Evolutionary conservation across 73 alveolate species (phyloP).

Genomic region (Paramecium bursaria): DNA sequence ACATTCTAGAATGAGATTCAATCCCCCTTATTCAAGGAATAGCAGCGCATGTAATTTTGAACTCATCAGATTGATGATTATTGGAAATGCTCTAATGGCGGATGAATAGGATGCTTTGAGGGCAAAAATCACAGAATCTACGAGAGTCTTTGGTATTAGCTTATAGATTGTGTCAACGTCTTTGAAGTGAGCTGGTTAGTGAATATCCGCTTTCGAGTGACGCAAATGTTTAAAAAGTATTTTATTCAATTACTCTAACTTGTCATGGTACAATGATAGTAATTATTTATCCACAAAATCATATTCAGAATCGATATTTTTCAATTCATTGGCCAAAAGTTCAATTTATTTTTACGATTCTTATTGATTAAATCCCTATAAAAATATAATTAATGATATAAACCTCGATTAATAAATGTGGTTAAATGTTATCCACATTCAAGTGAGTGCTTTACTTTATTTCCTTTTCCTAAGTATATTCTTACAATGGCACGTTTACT

Average conservation of each 20-base stretch:
- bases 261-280: conserved; percentile 46
- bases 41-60: conserved; percentile 45
- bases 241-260: conserved; percentile 42
- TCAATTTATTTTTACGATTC: conserved; percentile 57
- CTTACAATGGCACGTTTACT: not conserved
- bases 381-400: too few relatives aligned
- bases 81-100: conserved; percentile 42
- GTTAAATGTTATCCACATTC: conserved; percentile 32
- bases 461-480: too few relatives aligned
- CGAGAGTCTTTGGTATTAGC: conserved; percentile 41
- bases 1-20: not conserved
- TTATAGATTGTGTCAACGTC: conserved; percentile 52
- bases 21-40: conserved; percentile 47
- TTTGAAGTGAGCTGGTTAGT: conserved; percentile 53
- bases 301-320: conserved; percentile 30
- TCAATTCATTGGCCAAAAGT: conserved; percentile 26
- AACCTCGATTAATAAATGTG: conserved; percentile 46
- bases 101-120: conserved; percentile 48
- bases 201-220: conserved; percentile 56
- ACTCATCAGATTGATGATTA: conserved; percentile 20
- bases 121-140: conserved; percentile 50
- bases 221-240: conserved; percentile 18
- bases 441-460: too few relatives aligned
- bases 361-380: conserved; percentile 34
- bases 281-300: conserved; percentile 57